phyloP scores from a whole-genome alignment of 2,329 filamentous ascomycete species.

The Phialophora expanda region DNA sequence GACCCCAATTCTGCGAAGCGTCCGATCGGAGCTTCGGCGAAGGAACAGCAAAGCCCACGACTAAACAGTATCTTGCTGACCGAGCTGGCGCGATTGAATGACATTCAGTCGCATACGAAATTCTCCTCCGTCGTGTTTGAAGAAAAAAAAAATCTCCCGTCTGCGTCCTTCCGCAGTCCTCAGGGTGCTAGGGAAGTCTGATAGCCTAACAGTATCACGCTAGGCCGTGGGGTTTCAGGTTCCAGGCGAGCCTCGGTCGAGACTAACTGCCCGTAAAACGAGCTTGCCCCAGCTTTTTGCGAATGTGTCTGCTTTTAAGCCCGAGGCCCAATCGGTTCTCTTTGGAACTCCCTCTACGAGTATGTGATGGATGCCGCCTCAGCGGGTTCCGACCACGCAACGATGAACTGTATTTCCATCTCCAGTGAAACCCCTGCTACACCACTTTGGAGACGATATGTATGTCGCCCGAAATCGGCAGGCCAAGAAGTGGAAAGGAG shows the following conservation, averaged over 20 bases:
- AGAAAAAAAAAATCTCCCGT: not conserved
- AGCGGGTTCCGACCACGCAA: not conserved
- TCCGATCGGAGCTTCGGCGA: not conserved
- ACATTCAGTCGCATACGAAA: not conserved
- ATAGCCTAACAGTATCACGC: not conserved
- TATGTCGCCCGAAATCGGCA: not conserved
- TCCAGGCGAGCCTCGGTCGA: conserved; percentile 25
- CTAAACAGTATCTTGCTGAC: not conserved
- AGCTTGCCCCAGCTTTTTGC: conserved; percentile 30
- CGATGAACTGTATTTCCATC: not conserved
- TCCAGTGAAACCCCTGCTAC: not conserved
- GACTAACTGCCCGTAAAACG: not conserved
- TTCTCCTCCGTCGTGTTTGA: not conserved
- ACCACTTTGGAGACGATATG: not conserved
- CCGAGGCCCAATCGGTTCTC: not conserved
- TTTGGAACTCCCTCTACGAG: not conserved
- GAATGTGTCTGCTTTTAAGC: not conserved
- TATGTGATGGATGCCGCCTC: not conserved
- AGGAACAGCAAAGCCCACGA: not conserved
- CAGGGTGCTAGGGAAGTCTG: not conserved
- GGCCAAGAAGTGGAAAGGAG: not conserved
- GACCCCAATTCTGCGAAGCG: conserved; percentile 3
- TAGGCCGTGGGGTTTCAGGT: conserved; percentile 31
- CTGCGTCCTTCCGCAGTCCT: not conserved
- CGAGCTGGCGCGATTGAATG: not conserved